phyloP scores from a whole-genome alignment of 2,329 filamentous ascomycete genomes.

The Beauveria varroae region DNA sequence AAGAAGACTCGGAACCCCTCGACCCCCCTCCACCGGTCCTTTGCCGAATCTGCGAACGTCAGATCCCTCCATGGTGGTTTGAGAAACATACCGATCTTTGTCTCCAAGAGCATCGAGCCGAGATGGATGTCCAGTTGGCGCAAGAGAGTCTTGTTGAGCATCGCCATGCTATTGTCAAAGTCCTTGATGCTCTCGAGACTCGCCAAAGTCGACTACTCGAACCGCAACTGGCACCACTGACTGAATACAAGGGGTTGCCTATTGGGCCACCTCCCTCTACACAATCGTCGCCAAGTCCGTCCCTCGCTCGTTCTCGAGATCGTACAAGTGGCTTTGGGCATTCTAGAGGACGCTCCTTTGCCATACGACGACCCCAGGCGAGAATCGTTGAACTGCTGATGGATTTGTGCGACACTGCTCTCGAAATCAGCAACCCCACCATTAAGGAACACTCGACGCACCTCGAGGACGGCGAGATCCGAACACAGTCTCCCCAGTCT shows the following conservation, averaged over 20 bases:
- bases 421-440: conserved; percentile 89
- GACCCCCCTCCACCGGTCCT: conserved; percentile 82
- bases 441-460: conserved; percentile 75
- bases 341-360: conserved; percentile 77
- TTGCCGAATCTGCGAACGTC: conserved; percentile 93
- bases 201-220: conserved; percentile 57
- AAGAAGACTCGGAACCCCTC: conserved; percentile 66
- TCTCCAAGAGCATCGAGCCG: conserved; percentile 88
- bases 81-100: conserved; percentile 98
- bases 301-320: conserved; percentile 64
- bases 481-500: conserved; percentile 91
- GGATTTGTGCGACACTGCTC: conserved; percentile 89
- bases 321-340: conserved; percentile 74
- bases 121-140: conserved; percentile 95
- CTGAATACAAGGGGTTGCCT: conserved; percentile 80
- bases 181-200: conserved; percentile 84
- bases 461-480: conserved; percentile 57
- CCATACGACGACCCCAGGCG: conserved; percentile 78
- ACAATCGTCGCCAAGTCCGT: conserved; percentile 63
- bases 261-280: conserved; percentile 72
- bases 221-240: conserved; percentile 43
- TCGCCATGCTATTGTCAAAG: conserved; percentile 87
- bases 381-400: conserved; percentile 92
- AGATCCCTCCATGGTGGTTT: conserved; percentile 99
- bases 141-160: conserved; percentile 91